These are phyloP conservation scores for Ceratocystis alfenasii DNA, from an alignment of 2,329 filamentous ascomycete species.

Conservation along the genomic window DNA sequence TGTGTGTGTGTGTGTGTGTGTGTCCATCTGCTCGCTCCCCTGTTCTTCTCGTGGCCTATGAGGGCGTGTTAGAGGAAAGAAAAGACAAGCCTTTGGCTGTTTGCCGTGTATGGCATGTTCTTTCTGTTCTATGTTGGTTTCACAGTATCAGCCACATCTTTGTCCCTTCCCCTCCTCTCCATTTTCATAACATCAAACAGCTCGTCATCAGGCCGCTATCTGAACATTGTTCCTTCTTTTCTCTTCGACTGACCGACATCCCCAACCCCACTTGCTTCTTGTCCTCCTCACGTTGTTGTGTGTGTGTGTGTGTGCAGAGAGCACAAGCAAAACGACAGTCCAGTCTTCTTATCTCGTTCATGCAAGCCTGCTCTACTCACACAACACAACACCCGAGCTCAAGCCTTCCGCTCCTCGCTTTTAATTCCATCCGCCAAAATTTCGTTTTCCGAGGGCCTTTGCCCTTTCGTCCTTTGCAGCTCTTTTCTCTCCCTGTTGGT, in stretches of 20 bases:
- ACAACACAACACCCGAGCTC: neutral
- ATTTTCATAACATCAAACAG: neutral
- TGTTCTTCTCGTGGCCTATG: neutral
- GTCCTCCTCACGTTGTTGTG: neutral
- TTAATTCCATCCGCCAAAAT: too few species aligned
- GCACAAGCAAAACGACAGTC: neutral
- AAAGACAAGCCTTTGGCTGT: neutral
- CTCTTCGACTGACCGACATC: neutral
- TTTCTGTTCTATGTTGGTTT: neutral
- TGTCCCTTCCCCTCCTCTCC: neutral
- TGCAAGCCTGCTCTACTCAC: neutral
- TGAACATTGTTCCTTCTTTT: neutral
- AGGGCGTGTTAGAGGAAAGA: neutral
- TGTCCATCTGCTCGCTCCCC: too few species aligned
- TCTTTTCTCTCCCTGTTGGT: neutral
- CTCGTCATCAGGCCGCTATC: neutral
- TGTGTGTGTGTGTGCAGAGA: neutral
- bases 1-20: neutral
- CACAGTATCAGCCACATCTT: neutral
- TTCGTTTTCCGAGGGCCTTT: neutral
- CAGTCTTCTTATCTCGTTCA: slow-evolving; percentile 5
- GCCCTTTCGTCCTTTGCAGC: neutral
- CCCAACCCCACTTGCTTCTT: neutral
- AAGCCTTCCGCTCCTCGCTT: too few species aligned
- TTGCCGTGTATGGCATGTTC: neutral